Conservation (phyloP, 2,329 filamentous ascomycete species). For the Ophiostoma sp. region DNA sequence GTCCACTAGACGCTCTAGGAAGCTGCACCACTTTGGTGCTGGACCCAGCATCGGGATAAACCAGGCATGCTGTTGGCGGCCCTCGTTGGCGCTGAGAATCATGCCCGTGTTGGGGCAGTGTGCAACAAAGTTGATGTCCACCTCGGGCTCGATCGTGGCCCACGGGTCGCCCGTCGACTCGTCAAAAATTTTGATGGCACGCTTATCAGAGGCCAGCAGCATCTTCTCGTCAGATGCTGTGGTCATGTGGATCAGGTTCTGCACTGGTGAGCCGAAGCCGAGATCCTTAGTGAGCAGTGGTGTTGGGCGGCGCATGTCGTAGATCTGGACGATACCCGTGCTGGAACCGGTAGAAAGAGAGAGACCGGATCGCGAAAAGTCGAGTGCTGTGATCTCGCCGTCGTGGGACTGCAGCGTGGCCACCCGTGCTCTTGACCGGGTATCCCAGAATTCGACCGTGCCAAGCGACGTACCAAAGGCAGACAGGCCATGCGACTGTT, state of each 20-base stretch:
- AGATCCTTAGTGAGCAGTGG: slow-evolving; percentile 90
- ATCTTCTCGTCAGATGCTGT: slow-evolving; percentile 74
- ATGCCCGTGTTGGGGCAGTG: slow-evolving; percentile 92
- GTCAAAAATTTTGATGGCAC: slow-evolving; percentile 97
- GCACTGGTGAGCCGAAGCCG: slow-evolving; percentile 87
- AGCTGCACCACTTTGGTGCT: slow-evolving; percentile 90
- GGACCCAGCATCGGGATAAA: slow-evolving; percentile 53
- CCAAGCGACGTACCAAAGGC: slow-evolving; percentile 92
- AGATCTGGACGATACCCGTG: slow-evolving; percentile 79
- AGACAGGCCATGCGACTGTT: slow-evolving; percentile 80
- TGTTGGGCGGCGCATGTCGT: slow-evolving; percentile 81
- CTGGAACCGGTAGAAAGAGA: slow-evolving; percentile 84
- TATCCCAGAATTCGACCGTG: slow-evolving; percentile 97
- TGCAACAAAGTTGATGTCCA: slow-evolving; percentile 90
- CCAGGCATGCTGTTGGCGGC: slow-evolving; percentile 82
- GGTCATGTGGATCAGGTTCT: slow-evolving; percentile 70
- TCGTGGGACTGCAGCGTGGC: slow-evolving; percentile 66
- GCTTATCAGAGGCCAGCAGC: slow-evolving; percentile 85
- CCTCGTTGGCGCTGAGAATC: slow-evolving; percentile 94
- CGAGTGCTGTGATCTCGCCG: slow-evolving; percentile 76
- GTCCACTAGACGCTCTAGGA: slow-evolving; percentile 95
- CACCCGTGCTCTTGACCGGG: slow-evolving; percentile 73
- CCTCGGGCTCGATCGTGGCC: slow-evolving; percentile 91
- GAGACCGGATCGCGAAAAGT: slow-evolving; percentile 78
- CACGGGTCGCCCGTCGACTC: slow-evolving; percentile 75